Evolutionary conservation across 768 basidiomycete genomes (phyloP).

Genomic region (Infundibulicybe gibba): DNA sequence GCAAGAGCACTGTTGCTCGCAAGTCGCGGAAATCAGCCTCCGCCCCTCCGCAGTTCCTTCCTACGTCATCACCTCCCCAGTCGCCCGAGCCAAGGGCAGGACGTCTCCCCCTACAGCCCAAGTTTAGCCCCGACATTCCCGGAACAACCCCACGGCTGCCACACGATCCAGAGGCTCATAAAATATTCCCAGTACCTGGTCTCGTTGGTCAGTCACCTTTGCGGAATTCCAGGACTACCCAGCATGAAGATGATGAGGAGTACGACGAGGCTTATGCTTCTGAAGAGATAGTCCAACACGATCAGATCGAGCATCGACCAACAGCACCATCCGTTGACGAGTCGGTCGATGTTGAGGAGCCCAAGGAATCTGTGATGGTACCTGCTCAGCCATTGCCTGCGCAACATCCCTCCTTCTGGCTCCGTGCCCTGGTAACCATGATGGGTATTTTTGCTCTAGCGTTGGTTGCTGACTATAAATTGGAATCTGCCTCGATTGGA

Average conservation of each 20-base stretch:
- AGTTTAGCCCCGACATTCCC: slow-evolving; percentile 53
- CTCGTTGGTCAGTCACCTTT: too few relatives aligned
- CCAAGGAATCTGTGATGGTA: too few relatives aligned
- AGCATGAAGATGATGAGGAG: too few relatives aligned
- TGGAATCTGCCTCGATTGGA: slow-evolving; percentile 66
- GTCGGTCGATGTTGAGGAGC: slow-evolving; percentile 8
- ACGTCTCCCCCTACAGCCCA: slow-evolving; percentile 49
- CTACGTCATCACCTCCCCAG: slow-evolving; percentile 37
- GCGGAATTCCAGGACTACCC: too few relatives aligned
- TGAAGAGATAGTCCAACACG: too few relatives aligned
- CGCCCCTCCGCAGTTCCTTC: slow-evolving; percentile 56
- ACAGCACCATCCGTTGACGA: slow-evolving; percentile 2
- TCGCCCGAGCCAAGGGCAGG: slow-evolving; percentile 12
- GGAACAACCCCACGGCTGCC: slow-evolving; percentile 23
- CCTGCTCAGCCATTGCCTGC: too few relatives aligned
- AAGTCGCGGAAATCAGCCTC: slow-evolving; percentile 71
- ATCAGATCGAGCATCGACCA: too few relatives aligned
- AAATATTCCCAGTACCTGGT: too few relatives aligned
- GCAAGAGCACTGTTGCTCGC: slow-evolving; percentile 35
- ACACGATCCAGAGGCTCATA: too few relatives aligned
- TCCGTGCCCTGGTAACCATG: slow-evolving; percentile 26
- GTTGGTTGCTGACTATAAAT: slow-evolving; percentile 49
- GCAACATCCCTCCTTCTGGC: too few relatives aligned
- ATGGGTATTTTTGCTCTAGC: slow-evolving; percentile 36
- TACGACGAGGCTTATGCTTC: too few relatives aligned